A percentile compares a stretch with the other conserved stretches of the same genome.
These are phyloP conservation scores for Mitragyna speciosa DNA, from an alignment of 257 asterid genomes.

Conservation along the genomic window DNA sequence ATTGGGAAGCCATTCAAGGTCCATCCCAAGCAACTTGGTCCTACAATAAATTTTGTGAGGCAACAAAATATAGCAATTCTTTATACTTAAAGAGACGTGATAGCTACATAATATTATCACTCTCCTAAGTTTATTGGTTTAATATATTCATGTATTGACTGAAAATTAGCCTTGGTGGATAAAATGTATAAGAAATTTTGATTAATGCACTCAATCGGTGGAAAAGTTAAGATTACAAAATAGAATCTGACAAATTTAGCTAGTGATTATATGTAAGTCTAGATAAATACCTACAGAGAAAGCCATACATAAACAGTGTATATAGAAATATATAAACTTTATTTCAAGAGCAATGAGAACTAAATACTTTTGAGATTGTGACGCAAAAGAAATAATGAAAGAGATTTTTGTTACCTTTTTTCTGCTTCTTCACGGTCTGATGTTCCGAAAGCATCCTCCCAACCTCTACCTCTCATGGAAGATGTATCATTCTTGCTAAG, in stretches of 20 bases:
- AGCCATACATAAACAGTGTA: neutral
- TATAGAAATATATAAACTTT: neutral
- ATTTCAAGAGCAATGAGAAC: neutral
- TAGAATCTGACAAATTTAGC: too few species aligned
- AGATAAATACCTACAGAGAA: too few species aligned
- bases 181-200: too few species aligned
- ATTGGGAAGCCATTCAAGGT: conserved; percentile 71
- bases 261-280: too few species aligned
- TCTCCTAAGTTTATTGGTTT: neutral
- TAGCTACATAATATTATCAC: neutral
- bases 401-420: conserved; percentile 38
- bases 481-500: conserved; percentile 52
- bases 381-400: neutral
- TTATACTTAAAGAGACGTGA: neutral
- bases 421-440: conserved; percentile 71
- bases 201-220: too few species aligned
- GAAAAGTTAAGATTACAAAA: too few species aligned
- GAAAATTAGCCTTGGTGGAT: neutral
- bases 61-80: neutral
- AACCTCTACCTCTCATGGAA: conserved; percentile 92
- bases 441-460: conserved; percentile 80
- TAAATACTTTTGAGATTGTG: neutral
- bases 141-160: neutral
- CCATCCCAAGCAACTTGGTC: conserved; percentile 73
- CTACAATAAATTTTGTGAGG: conserved; percentile 27